Evolutionary conservation across 2,329 filamentous ascomycete species (phyloP), one percentile per base, ranked within the genome.

Genomic region (Calonectria naviculata): DNA sequence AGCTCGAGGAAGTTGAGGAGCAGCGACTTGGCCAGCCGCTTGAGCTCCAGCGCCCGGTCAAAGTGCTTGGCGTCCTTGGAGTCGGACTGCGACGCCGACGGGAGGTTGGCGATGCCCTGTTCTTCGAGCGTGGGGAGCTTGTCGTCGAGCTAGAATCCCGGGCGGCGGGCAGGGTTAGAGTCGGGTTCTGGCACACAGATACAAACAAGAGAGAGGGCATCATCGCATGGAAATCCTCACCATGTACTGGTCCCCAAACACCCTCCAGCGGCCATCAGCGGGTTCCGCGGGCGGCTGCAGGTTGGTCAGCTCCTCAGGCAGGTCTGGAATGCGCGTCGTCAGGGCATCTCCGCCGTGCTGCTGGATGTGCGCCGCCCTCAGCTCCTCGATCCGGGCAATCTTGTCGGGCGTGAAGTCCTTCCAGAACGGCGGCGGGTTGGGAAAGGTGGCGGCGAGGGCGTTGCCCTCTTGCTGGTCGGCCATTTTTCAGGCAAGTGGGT

Each of bases 1-100:
- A 98, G 89, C 79, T 97, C 95, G 52, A 98, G 88, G 80, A 97
- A 98, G 80, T 96, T 97, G 52, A 98, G 87, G 0, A 98, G 87
- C 1, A 98, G 86, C 4, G 94, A 96, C 80, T 97, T 97, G 72
- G 94, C 91, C 34, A 98, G 89, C 62, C 92, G 90, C 77, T 95
- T 93, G 3, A 97, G 90, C 80, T 94, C 88, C 74, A 92, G 87
- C 3, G 90, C 90, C 52, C 90, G 89, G 79, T 93, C 90, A 71
- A 89, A 87, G 80, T 92, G 88, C 70, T 88, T 89, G 70, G 84
- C 85, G 71, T 90, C 87, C 31, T 85, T 85, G 70, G 86, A 86
- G 28, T 81, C 82, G 68, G 80, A 69, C 72, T 81, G 52, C 78
- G 77, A 83, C 81, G 73, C 84, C 81, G 83, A 77, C 4, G 81